Evolutionary conservation across 2,329 filamentous ascomycete genomes (phyloP), one percentile per base, ranked within the genome.

Genomic region (Apiospora pterosperma): DNA sequence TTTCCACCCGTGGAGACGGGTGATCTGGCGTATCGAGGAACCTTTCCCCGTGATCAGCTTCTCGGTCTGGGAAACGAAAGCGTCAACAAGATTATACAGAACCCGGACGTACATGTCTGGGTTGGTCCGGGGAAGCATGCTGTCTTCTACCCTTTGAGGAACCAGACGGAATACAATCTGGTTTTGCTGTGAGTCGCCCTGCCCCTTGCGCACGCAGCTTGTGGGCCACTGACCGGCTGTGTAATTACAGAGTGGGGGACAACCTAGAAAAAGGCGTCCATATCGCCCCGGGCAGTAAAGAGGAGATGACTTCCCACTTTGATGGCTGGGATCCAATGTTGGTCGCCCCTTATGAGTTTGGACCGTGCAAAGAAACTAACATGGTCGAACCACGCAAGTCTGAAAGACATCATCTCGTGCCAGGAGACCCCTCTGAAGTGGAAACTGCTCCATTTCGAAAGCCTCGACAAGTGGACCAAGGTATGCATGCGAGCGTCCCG

Each of bases 301-400:
- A 63, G 11, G 62, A 63, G 62, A 59, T 63, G 52, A 42, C 16
- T 25, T 14, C 28, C 31, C 19, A 36, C 19, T 63, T 59, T 10
- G 21, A 36, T 39, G 52, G 39, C 5, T 63, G 62, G 62, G 62
- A 63, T 60, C 52, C 62, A 14, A 34, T 52, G 62, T 63, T 36
- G 5, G 62, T 63, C 19, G 2, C 21, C 14, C 19, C 14, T 16
- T 31, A 28, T 28, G 6, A n/a, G 1, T 23, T 23, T 59, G 28
- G 8, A 34, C n/a, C n/a, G 6, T 60, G 31, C 48, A 34, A 34
- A 34, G 1, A n/a, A n/a, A 23, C 34, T 42, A 7, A 38, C n/a
- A 11, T n/a, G 12, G 19, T 1, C 11, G 11, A 36, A 25, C 25
- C n/a, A 19, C 25, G 5, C 25, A 12, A 63, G 62, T 10, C 34